These are phyloP conservation scores for Sporothrix pseudoabietina DNA, from an alignment of 2,329 filamentous ascomycete genomes.

Conservation along the genomic window DNA sequence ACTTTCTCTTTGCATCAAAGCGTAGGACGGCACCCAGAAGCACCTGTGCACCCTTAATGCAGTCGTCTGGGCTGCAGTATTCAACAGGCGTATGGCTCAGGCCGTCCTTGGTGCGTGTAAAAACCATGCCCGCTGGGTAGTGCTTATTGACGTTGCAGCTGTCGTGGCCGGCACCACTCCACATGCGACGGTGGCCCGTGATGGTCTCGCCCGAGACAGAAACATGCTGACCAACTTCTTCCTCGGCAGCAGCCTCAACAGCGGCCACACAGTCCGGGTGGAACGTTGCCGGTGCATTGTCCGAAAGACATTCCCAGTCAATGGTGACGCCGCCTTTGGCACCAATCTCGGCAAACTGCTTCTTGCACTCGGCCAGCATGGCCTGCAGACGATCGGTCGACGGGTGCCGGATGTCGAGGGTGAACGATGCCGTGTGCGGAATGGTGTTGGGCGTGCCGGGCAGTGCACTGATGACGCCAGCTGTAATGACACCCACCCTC, in stretches of 20 bases:
- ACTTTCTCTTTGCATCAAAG: conserved; percentile 32
- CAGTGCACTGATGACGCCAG: conserved; percentile 37
- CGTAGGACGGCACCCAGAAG: conserved; percentile 38
- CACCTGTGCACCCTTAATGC: conserved; percentile 39
- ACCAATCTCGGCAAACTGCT: conserved; percentile 57
- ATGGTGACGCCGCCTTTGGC: conserved; percentile 45
- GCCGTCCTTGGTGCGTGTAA: conserved; percentile 44
- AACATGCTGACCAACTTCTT: conserved; percentile 14
- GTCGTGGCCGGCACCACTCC: conserved; percentile 47
- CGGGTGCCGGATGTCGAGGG: conserved; percentile 65
- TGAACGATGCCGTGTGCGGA: conserved; percentile 66
- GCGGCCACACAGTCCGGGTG: conserved; percentile 5
- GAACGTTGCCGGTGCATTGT: conserved; percentile 3
- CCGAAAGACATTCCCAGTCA: neutral
- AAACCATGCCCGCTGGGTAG: conserved; percentile 46
- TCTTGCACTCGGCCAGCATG: conserved; percentile 33
- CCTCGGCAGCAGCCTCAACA: conserved; percentile 60
- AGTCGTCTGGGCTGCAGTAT: conserved; percentile 44
- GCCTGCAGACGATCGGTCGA: conserved; percentile 54
- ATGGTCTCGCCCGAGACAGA: neutral
- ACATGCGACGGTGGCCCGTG: conserved; percentile 34
- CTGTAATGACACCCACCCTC: conserved; percentile 37
- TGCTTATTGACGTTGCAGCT: conserved; percentile 43
- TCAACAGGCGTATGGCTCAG: conserved; percentile 45
- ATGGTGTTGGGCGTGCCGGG: conserved; percentile 71